Base-by-base conservation (phyloP, 2,329 filamentous ascomycete genomes). In the Blumeriella jaapii region DNA sequence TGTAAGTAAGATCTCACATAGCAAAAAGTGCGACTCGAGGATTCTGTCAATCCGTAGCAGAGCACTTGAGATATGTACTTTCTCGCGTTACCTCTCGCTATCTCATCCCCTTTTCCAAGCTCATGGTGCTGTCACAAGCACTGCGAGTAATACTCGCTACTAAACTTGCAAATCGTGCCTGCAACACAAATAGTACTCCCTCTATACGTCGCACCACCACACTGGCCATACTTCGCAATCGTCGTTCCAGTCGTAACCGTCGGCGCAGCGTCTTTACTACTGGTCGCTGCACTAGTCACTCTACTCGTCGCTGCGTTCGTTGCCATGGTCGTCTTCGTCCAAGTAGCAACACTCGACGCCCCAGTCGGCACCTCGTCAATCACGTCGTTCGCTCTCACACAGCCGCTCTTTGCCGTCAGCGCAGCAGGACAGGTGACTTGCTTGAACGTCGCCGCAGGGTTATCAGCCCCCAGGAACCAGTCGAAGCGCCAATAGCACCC, bases 401-500 rank as follows among this genome's bases (percentile, higher is more conserved):
- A 69, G 9, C 61, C 59, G 6, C 59, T 59, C 40, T 59, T 61
- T 14, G 55, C 60, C 2, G 61, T 62, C 29, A 71, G 44, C 11
- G 53, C 61, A 14, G 61, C 51, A 0, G 66, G 67, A 47, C 67
- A 71, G 14, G 56, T 51, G 10, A 71, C 64, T 44, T 64, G 57
- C 47, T 61, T 55, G 51, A 63, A 70, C 17, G 50, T 56, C 22
- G 69, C 56, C 5, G 36, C 47, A 4, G 65, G 65, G 48, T 69
- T 69, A 41, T 68, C 62, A 16, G 64, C 60, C 40, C 59, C 58
- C 30, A 60, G 47, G 50, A 70, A 69, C 65, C 65, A 71, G 47
- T 67, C 63, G 42, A 67, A 71, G 34, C 67, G 63, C 61, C 65
- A 72, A 45, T 62, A 55, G 48, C 67, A 71, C 8, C 67, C 68